Conservation (phyloP, 2,329 filamentous ascomycete genomes). For the Zelopaecilomyces penicillatus region DNA sequence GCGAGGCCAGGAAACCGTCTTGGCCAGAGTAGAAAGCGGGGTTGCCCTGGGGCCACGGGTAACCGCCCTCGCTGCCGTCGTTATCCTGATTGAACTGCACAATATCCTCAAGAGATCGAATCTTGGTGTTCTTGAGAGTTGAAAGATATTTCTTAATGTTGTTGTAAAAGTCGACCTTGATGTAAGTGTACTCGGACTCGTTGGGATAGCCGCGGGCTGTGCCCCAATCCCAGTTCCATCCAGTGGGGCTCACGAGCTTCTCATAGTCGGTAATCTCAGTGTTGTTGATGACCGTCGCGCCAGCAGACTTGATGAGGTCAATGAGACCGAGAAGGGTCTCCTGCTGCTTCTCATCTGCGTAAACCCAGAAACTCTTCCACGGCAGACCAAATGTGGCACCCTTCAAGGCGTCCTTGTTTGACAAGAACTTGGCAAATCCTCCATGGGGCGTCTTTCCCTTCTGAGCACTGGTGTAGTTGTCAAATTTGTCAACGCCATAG, state of each 20-base stretch:
- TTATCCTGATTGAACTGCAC: constrained; percentile 57
- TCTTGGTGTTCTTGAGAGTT: constrained; percentile 51
- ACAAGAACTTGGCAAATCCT: constrained; percentile 51
- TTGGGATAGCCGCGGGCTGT: constrained; percentile 54
- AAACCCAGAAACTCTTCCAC: constrained; percentile 62
- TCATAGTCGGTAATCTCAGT: constrained; percentile 59
- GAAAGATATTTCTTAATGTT: constrained; percentile 54
- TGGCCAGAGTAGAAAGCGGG: constrained; percentile 64
- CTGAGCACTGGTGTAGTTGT: constrained; percentile 59
- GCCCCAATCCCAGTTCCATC: constrained; percentile 71
- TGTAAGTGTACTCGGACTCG: constrained; percentile 63
- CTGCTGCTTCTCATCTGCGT: constrained; percentile 48
- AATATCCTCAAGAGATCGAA: constrained; percentile 55
- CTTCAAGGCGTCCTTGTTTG: constrained; percentile 43
- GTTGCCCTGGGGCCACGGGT: constrained; percentile 41
- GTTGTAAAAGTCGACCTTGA: constrained; percentile 63
- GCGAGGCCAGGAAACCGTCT: constrained; percentile 58
- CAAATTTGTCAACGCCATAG: constrained; percentile 51
- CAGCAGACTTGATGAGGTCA: constrained; percentile 46
- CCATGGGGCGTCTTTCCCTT: constrained; percentile 41
- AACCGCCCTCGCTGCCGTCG: constrained; percentile 57
- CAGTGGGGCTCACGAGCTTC: constrained; percentile 52
- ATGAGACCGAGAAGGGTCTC: constrained; percentile 39
- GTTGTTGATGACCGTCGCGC: constrained; percentile 59
- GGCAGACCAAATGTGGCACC: constrained; percentile 62